Base-by-base conservation (phyloP, 179 eudicot species). In the Amaranthus tricolor region DNA sequence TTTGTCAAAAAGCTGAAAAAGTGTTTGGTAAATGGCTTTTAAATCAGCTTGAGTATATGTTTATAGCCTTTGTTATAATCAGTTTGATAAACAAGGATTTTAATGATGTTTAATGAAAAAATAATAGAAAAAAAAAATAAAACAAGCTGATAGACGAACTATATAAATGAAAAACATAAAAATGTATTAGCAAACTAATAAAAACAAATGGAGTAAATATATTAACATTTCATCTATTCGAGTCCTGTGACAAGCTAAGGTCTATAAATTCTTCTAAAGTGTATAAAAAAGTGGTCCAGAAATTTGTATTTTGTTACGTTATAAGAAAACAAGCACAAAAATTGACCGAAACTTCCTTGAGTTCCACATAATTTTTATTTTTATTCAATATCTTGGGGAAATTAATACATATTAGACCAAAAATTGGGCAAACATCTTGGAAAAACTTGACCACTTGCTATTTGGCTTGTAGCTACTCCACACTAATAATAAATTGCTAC, bases 281-380 rank as follows among this genome's bases (percentile, higher is more conserved):
- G 3, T 63, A 8, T 73, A 45, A 61, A 48, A 56, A 75, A 11
- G 66, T 76, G 78, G 71, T 70, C 60, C 60, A 76, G 43, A 31
- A 68, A 16, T 21, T 48, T 65, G 14, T 24, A 47, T 6, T 66
- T 75, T 24, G 63, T 5, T 56, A 12, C 54, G 60, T 24, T 56
- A 71, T 43, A 12, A 47, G 66, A 62, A 20, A 24, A 71, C 71
- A 45, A 64, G 49, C 5, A 14, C 6, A 20, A 53, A 71, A 63
- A 16, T 58, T 49, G 72, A 66, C 68, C n/a, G 16, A 43, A 24
- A 52, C 49, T 76, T 68, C 74, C 56, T 75, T 64, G 62, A 79
- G 62, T 79, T 71, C 72, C 79, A 79, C 75, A 59, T 21, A 79
- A 2, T 51, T 49, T 63, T 48, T 70, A 66, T 50, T 51, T 21